phyloP scores from a whole-genome alignment of 1,284 basidiomycete genomes.

The Trichosporon inkin region DNA sequence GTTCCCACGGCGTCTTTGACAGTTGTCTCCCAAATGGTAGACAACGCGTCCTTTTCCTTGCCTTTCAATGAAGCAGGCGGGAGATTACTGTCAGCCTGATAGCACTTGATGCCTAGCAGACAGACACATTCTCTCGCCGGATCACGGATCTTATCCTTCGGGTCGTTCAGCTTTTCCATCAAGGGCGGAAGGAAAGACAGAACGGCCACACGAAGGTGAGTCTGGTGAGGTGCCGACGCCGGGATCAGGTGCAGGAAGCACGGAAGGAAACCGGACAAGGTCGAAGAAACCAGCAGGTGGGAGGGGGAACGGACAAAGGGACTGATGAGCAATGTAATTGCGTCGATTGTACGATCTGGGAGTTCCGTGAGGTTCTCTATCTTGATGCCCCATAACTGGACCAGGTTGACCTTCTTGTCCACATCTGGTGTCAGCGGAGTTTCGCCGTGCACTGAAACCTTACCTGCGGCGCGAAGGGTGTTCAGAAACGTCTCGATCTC shows the following conservation, averaged over 20 bases:
- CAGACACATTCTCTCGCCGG: constrained; percentile 34
- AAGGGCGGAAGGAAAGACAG: constrained; percentile 36
- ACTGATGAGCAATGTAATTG: constrained; percentile 37
- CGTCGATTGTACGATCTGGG: constrained; percentile 37
- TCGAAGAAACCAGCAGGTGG: constrained; percentile 39
- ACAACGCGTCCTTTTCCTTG: constrained; percentile 70
- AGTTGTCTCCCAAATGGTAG: constrained; percentile 70
- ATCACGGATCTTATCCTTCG: constrained; percentile 41
- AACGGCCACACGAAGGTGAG: constrained; percentile 32
- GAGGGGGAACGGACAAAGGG: constrained; percentile 37
- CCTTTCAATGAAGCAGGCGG: constrained; percentile 49
- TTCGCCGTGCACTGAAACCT: background rate
- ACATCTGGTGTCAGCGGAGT: constrained; percentile 26
- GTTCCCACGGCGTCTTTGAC: constrained; percentile 67
- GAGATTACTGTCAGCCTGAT: constrained; percentile 25
- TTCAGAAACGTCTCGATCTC: constrained; percentile 37
- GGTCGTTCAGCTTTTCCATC: constrained; percentile 45
- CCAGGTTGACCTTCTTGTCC: constrained; percentile 46
- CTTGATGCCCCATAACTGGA: constrained; percentile 45
- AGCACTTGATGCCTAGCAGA: constrained; percentile 32
- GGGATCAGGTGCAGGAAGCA: constrained; percentile 42
- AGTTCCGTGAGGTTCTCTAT: constrained; percentile 37
- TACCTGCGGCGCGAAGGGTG: constrained; percentile 39
- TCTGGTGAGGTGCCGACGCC: background rate
- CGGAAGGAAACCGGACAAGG: constrained; percentile 41